These are phyloP conservation scores for Plasmodium gaboni DNA, from an alignment of 169 alveolate species.

Conservation along the genomic window DNA sequence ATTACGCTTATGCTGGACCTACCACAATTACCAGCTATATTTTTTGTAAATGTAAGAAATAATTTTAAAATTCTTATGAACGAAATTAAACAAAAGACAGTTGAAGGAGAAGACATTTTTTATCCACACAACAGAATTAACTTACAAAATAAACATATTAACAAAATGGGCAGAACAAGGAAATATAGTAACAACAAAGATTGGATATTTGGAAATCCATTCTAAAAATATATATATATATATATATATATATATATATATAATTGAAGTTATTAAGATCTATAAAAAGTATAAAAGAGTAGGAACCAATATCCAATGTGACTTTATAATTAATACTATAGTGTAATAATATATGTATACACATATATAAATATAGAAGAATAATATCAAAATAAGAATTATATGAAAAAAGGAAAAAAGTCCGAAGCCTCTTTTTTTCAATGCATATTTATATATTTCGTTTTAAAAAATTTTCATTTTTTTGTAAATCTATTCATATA, in stretches of 20 bases:
- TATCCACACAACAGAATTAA: constrained; percentile 87
- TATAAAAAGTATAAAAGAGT: no score
- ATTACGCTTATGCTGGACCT: constrained; percentile 84
- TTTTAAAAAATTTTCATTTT: no score
- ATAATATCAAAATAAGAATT: no score
- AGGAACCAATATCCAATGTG: no score
- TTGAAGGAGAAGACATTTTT: constrained; percentile 77
- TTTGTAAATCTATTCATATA: no score
- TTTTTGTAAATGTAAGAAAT: constrained; percentile 84
- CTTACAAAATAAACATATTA: constrained; percentile 78
- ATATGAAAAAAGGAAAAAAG: no score
- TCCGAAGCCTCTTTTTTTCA: no score
- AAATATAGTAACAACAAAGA: constrained; percentile 76
- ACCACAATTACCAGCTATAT: constrained; percentile 89
- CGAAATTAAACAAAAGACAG: constrained; percentile 38
- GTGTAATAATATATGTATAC: not conserved
- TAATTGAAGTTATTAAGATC: not conserved
- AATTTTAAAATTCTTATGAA: constrained; percentile 74
- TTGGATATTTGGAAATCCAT: constrained; percentile 71
- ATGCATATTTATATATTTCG: no score
- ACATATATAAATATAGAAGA: no score
- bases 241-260: not conserved
- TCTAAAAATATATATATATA: not conserved
- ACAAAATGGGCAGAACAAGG: constrained; percentile 86
- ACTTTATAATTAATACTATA: no score